A percentile compares a stretch with the other conserved stretches of the same genome.
Conservation (phyloP, 208 protist species). For the Acanthamoeba triangularis region DNA sequence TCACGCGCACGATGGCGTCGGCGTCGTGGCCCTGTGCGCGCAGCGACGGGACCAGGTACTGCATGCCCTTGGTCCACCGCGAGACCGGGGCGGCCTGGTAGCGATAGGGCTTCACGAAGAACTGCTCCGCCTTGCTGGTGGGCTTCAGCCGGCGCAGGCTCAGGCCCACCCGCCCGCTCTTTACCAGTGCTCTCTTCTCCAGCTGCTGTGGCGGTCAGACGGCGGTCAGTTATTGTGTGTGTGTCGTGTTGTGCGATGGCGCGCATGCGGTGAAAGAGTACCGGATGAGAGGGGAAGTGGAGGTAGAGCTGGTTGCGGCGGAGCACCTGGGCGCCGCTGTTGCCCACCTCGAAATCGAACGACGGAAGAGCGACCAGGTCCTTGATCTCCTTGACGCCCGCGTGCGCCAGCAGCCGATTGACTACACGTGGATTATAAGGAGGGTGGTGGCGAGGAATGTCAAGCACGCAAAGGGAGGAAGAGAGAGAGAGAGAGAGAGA, state of each 20-base stretch:
- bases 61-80: conserved; percentile 29
- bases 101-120: conserved; percentile 36
- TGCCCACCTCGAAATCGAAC: conserved; percentile 75
- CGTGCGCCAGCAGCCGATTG: conserved; percentile 53
- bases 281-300: not conserved
- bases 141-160: conserved; percentile 30
- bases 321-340: conserved; percentile 61
- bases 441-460: too few relatives aligned
- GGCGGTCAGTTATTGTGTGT: not conserved
- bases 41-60: conserved; percentile 10
- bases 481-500: not conserved
- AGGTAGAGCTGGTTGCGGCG: conserved; percentile 47
- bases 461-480: not conserved
- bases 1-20: not conserved
- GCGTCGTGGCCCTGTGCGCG: not conserved
- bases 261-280: not conserved
- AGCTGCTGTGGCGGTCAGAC: not conserved
- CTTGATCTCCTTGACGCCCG: conserved; percentile 26
- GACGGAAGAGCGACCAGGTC: conserved; percentile 26
- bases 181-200: not conserved
- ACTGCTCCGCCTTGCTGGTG: not conserved
- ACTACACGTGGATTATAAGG: not conserved
- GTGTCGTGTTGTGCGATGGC: not conserved
- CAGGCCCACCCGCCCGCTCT: conserved; percentile 52
- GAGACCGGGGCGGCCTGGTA: not conserved